phyloP scores from a whole-genome alignment of 805 yeast species.

The Lipomyces lipofer region DNA sequence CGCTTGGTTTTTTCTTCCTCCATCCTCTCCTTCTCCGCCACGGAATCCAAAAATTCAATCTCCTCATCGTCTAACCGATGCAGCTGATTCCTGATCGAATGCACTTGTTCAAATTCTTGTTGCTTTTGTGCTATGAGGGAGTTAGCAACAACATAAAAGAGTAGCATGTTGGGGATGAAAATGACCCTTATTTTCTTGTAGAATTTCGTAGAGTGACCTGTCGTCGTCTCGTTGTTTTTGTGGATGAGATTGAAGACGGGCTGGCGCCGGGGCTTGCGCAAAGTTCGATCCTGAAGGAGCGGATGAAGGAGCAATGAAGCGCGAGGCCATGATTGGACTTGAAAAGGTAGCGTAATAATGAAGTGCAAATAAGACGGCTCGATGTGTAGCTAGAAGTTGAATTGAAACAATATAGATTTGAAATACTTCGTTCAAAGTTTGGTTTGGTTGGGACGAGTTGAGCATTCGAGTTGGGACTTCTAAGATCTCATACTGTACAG shows the following conservation, averaged over 20 bases:
- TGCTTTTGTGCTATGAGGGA: constrained; percentile 17
- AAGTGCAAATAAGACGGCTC: too few species aligned
- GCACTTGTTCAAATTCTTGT: constrained; percentile 20
- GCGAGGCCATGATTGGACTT: too few species aligned
- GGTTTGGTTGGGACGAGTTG: too few species aligned
- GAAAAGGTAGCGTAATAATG: too few species aligned
- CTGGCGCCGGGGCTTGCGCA: too few species aligned
- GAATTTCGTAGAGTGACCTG: constrained; percentile 24
- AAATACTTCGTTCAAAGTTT: too few species aligned
- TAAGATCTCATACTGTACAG: too few species aligned
- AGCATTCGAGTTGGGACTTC: too few species aligned
- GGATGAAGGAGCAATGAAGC: too few species aligned
- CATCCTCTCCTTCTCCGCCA: constrained; percentile 11
- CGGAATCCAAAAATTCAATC: constrained; percentile 18
- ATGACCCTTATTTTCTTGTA: constrained; percentile 28
- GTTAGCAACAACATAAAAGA: not conserved
- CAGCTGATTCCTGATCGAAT: constrained; percentile 18
- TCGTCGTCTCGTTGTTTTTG: constrained; percentile 7
- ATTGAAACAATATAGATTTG: too few species aligned
- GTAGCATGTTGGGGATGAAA: not conserved
- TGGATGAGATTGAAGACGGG: constrained; percentile 7
- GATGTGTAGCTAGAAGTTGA: too few species aligned
- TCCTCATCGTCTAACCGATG: constrained; percentile 29
- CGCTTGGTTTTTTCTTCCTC: constrained; percentile 9
- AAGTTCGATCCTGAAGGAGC: too few species aligned